Conservation (phyloP, 805 yeast species). For the Saccharomycopsis selenospora region DNA sequence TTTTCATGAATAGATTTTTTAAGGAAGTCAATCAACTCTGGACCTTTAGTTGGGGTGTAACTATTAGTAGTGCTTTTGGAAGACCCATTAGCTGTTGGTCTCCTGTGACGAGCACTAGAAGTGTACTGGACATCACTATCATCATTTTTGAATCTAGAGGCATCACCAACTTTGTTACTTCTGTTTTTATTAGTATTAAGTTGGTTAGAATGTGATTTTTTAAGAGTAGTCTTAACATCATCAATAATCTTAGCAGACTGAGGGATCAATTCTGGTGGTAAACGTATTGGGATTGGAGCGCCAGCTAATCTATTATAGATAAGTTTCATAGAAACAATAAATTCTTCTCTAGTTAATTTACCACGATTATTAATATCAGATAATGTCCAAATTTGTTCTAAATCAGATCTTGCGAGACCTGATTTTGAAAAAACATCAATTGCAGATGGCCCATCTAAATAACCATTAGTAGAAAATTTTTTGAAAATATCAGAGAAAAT, state of each 20-base stretch:
- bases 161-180: slow-evolving; percentile 4
- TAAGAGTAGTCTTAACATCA: slow-evolving; percentile 59
- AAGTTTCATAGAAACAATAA: slow-evolving; percentile 95
- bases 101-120: slow-evolving; percentile 54
- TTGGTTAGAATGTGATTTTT: neutral
- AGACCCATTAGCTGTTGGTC: slow-evolving; percentile 27
- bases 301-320: slow-evolving; percentile 89
- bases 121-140: slow-evolving; percentile 63
- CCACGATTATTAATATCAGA: slow-evolving; percentile 81
- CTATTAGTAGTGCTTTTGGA: slow-evolving; percentile 21
- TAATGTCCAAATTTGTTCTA: slow-evolving; percentile 87
- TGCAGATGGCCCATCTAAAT: slow-evolving; percentile 72
- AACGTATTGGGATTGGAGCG: slow-evolving; percentile 66
- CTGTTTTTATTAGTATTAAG: neutral
- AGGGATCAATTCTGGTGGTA: slow-evolving; percentile 88
- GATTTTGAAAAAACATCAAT: slow-evolving; percentile 84
- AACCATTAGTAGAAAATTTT: slow-evolving; percentile 44
- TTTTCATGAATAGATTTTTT: slow-evolving; percentile 65
- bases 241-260: slow-evolving; percentile 73
- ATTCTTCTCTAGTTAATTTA: slow-evolving; percentile 78
- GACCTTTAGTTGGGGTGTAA: slow-evolving; percentile 13
- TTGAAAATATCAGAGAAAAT: slow-evolving; percentile 79
- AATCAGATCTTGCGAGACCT: slow-evolving; percentile 76
- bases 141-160: slow-evolving; percentile 60
- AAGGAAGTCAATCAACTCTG: slow-evolving; percentile 42